Evolutionary conservation across 2,329 filamentous ascomycete genomes (phyloP), one percentile per base, ranked within the genome.

Genomic region (Penicillium sp.): DNA sequence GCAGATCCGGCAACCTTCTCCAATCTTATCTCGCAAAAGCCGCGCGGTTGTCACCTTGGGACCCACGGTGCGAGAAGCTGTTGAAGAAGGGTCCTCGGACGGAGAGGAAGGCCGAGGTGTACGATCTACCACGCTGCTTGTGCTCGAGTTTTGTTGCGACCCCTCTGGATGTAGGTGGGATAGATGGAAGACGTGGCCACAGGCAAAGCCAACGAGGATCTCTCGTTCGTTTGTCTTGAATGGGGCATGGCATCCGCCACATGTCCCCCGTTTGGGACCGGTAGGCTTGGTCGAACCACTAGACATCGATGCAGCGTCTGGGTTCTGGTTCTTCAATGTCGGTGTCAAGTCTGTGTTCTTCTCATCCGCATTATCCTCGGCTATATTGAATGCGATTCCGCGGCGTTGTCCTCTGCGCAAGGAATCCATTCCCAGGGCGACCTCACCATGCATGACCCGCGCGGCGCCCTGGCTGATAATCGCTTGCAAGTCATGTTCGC

Each of bases 401-500:
- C 87, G 89, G 50, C 88, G 87, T 72, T 96, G 91, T 0, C 93
- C 92, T 14, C 81, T 85, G 0, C 93, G 86, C 21, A 98, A 80
- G 4, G 86, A 87, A 50, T 88, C 88, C 84, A 98, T 96, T 1
- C 90, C 92, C 4, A 85, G 82, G 0, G 89, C 88, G 0, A 99
- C 93, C 75, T 99, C 95, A 56, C 93, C 92, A 50, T 90, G 83
- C 43, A 98, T 80, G 0, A 98, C 93, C 54, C 86, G 86, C 0
- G 95, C 93, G 3, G 96, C 95, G 1, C 95, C 95, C 44, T 89
- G 88, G 62, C 90, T 93, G 70, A 99, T 97, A 66, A 90, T 95
- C 71, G 91, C 87, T 76, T 98, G 95, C 45, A 99, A 90, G 70
- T 98, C 95, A 71, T 97, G 93, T 75, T 99, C 95, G 66, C 93